A percentile compares a stretch with the other conserved stretches of the same genome.
phyloP scores from a whole-genome alignment of 257 asterid species.

The Solanum appendiculatum region DNA sequence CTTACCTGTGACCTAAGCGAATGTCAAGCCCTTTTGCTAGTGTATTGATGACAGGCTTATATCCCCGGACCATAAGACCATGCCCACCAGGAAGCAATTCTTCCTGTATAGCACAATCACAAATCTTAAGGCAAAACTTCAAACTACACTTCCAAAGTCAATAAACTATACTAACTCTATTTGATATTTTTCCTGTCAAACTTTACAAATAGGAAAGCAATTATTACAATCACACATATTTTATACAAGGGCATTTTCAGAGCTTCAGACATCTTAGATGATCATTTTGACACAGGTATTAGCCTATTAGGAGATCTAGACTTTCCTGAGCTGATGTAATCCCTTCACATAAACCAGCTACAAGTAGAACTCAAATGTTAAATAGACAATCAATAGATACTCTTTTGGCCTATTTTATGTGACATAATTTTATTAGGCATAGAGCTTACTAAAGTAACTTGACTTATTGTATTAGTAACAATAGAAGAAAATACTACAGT shows the following conservation, averaged over 20 bases:
- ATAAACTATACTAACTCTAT: neutral
- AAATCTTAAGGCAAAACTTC: neutral
- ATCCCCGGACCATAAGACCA: constrained; percentile 98
- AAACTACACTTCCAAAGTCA: neutral
- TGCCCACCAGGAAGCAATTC: constrained; percentile 98
- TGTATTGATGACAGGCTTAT: constrained; percentile 81
- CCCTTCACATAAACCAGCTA: neutral
- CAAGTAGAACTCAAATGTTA: neutral
- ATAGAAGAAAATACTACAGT: neutral
- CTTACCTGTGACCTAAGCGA: constrained; percentile 75
- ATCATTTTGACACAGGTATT: neutral
- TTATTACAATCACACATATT: neutral
- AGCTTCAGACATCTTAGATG: neutral
- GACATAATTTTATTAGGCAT: neutral
- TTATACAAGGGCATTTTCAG: neutral
- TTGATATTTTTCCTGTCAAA: neutral
- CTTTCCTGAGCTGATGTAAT: neutral
- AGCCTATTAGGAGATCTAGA: neutral
- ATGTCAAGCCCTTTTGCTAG: constrained; percentile 93
- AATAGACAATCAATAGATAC: neutral
- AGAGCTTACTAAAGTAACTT: neutral
- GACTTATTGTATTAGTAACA: neutral
- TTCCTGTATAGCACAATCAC: constrained; percentile 37
- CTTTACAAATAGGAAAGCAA: neutral
- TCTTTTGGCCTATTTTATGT: neutral